These are phyloP conservation scores for Thermothielavioides terrestris DNA, from an alignment of 495 filamentous ascomycete genomes.

Conservation along the genomic window DNA sequence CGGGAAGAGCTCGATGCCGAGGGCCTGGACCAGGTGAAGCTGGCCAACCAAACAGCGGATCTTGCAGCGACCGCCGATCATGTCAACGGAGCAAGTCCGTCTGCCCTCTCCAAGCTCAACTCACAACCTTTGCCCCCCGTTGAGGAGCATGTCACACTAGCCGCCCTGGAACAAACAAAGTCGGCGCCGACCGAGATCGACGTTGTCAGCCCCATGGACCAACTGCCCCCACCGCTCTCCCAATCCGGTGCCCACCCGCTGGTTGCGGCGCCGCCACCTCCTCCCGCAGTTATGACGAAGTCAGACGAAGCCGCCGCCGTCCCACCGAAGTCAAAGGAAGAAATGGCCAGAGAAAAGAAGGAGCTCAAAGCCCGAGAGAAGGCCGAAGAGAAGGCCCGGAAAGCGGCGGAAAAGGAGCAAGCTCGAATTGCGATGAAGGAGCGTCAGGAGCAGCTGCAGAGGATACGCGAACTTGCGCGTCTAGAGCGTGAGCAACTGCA, in stretches of 20 bases:
- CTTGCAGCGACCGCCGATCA: slow-evolving; percentile 37
- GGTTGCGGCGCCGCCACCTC: slow-evolving; percentile 24
- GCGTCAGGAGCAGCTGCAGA: slow-evolving; percentile 27
- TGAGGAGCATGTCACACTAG: slow-evolving; percentile 47
- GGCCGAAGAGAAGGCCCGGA: slow-evolving; percentile 57
- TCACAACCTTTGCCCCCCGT: slow-evolving; percentile 30
- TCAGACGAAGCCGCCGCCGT: slow-evolving; percentile 26
- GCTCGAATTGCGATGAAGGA: slow-evolving; percentile 53
- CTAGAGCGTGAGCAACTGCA: slow-evolving; percentile 33
- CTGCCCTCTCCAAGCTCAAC: slow-evolving; percentile 30
- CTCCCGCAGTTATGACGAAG: slow-evolving; percentile 20
- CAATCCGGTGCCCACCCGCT: slow-evolving; percentile 22
- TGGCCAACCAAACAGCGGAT: slow-evolving; percentile 47
- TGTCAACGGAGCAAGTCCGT: slow-evolving; percentile 28
- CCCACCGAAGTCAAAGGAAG: slow-evolving; percentile 41
- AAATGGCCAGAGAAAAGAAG: slow-evolving; percentile 46
- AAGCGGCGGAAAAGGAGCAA: slow-evolving; percentile 54
- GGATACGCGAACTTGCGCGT: slow-evolving; percentile 27
- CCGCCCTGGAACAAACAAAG: slow-evolving; percentile 48
- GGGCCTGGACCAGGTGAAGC: slow-evolving; percentile 54
- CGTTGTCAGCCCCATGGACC: slow-evolving; percentile 8
- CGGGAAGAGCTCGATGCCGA: slow-evolving; percentile 75
- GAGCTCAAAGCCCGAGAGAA: slow-evolving; percentile 52
- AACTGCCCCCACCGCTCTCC: slow-evolving; percentile 17
- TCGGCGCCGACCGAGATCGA: slow-evolving; percentile 45